Conservation (phyloP, 768 basidiomycete genomes). For the Tulasnella sp. region DNA sequence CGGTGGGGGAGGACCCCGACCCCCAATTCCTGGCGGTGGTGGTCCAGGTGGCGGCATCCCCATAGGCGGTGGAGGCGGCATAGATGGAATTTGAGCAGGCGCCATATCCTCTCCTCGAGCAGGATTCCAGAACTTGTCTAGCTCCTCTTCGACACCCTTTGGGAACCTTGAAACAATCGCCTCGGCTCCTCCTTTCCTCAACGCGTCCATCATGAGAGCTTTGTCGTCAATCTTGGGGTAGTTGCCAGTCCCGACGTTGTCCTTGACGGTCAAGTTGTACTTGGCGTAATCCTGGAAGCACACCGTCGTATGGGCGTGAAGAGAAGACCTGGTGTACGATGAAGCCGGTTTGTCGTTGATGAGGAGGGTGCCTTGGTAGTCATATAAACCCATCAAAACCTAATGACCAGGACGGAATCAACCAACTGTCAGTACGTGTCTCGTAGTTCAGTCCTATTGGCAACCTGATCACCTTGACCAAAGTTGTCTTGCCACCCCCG, state of each 20-base stretch:
- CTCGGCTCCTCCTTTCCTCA: constrained; percentile 68
- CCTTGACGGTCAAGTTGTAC: constrained; percentile 62
- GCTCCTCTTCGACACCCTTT: constrained; percentile 65
- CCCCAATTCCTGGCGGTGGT: neutral
- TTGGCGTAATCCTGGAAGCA: constrained; percentile 86
- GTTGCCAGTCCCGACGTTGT: constrained; percentile 86
- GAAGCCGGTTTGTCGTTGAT: constrained; percentile 71
- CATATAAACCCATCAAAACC: constrained; percentile 70
- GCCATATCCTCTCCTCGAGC: constrained; percentile 11
- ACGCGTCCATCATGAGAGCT: constrained; percentile 58
- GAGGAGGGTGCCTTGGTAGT: constrained; percentile 68
- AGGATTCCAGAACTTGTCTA: constrained; percentile 44
- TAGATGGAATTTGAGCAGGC: neutral
- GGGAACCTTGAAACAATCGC: constrained; percentile 62
- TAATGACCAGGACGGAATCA: constrained; percentile 52
- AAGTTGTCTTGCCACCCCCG: constrained; percentile 34
- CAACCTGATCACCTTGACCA: constrained; percentile 11
- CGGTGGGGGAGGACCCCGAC: neutral
- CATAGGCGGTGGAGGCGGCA: constrained; percentile 16
- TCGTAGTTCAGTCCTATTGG: neutral
- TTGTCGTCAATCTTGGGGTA: constrained; percentile 59
- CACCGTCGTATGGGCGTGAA: constrained; percentile 68
- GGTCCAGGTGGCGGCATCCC: constrained; percentile 14
- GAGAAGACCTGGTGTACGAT: constrained; percentile 61
- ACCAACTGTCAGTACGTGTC: constrained; percentile 41